Base-by-base conservation (phyloP, 768 basidiomycete species). In the Boletus patriciae region DNA sequence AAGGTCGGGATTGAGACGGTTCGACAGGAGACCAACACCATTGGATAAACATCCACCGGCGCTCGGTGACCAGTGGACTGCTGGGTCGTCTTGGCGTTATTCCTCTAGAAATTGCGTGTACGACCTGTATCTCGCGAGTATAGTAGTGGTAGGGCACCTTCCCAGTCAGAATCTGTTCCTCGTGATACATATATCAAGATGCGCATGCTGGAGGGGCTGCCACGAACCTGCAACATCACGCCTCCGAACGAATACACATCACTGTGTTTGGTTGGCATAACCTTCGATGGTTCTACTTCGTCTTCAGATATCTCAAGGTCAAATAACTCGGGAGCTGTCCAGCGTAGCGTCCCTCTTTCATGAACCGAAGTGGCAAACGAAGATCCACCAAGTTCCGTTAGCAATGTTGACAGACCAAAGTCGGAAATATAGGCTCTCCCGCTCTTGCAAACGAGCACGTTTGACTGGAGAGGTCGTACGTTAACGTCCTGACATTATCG, bases 381-480 rank as follows among this genome's bases (percentile, higher is more conserved):
- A 3, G 60, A 23, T n/a, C 72, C 68, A 36, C 73, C 67, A 41
- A 75, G 64, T 55, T 78, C 76, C n/a, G 68, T 68, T 27, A 75
- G 61, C 40, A 80, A 71, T 19, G 63, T 77, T 27, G 78, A 80
- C 4, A 80, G 64, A 7, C 80, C 80, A 60, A 80, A 80, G 52
- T 80, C 80, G 48, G 74, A 54, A n/a, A 64, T 62, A 8, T 62
- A 62, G 1, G 60, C 63, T 36, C 58, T 50, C 25, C 56, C 44
- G 23, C 62, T 29, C n/a, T 46, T 51, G 44, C 46, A 50, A n/a
- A 64, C 47, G 25, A 64, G 60, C 12, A 65, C 54, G 16, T 64
- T 64, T 37, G 58, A 61, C 63, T 65, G 21, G 36, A n/a, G 5
- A 38, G 3, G 29, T 21, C 6, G 6, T 25, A 18, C 25, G 11